Evolutionary conservation across 225 moss, liverwort and hornwort genomes (phyloP).

Genomic region (Physcomitrium patens): DNA sequence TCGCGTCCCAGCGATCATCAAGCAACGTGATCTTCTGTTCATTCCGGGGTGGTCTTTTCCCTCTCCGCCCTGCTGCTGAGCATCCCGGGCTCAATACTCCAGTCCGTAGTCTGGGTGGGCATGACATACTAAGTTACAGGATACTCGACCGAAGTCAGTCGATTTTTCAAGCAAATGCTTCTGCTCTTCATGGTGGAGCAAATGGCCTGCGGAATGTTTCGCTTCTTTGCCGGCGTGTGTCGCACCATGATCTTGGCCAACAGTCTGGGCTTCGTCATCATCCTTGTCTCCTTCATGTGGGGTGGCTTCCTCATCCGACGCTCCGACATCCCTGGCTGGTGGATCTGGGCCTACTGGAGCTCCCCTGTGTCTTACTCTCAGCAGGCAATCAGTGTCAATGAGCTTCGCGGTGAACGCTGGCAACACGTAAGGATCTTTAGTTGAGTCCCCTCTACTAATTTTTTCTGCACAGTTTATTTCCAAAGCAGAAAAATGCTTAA

Average conservation of each 20-base stretch:
- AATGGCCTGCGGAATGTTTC: constrained; percentile 53
- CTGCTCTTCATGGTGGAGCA: constrained; percentile 40
- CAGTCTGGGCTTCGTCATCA: constrained; percentile 44
- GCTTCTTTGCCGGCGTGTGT: constrained; percentile 51
- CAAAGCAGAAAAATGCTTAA: background rate
- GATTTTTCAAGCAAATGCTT: constrained; percentile 44
- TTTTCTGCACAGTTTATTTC: too few species aligned
- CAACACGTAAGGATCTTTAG: too few species aligned
- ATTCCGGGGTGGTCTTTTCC: constrained; percentile 58
- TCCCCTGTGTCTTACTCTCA: constrained; percentile 67
- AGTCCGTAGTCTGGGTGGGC: constrained; percentile 39
- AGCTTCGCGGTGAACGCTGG: constrained; percentile 36
- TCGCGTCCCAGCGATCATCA: constrained; percentile 53
- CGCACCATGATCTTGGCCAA: constrained; percentile 55
- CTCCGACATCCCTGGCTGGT: constrained; percentile 58
- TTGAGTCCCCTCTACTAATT: too few species aligned
- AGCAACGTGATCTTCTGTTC: constrained; percentile 60
- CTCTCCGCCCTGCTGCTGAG: constrained; percentile 50
- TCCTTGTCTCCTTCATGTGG: constrained; percentile 46
- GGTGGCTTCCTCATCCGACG: constrained; percentile 55
- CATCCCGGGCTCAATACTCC: constrained; percentile 46
- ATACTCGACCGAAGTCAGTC: constrained; percentile 43
- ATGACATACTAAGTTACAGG: constrained; percentile 52
- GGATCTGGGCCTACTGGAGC: constrained; percentile 87
- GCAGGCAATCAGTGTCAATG: constrained; percentile 57